Evolutionary conservation across 2,329 filamentous ascomycete species (phyloP), one percentile per base, ranked within the genome.

Genomic region (Aspergillus niger): DNA sequence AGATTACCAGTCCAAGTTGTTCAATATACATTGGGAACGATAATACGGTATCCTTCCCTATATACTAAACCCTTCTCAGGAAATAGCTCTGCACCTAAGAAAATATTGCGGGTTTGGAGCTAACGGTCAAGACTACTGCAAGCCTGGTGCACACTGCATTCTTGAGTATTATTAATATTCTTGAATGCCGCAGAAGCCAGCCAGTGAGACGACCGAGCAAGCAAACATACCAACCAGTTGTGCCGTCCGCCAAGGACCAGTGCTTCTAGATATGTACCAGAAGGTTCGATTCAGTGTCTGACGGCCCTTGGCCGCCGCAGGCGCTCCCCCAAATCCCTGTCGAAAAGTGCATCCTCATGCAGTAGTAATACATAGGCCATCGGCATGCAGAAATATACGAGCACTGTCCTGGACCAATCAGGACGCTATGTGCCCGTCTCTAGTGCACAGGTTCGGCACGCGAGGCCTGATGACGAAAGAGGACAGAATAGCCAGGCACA

Each of bases 261-360:
- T 67, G 63, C 66, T 73, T 72, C 70, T 68, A 72, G 69, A 71
- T 64, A 63, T 66, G 70, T 63, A 65, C 63, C 67, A 67, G 67
- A 70, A 72, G 62, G 61, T 62, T 70, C 58, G 26, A 57, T 60
- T 58, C 61, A 54, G 59, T 63, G 62, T 65, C 52, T 60, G 32
- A 17, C 49, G 39, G 36, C n/a, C 11, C 48, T 49, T 61, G 53
- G 49, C 53, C 28, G n/a, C 36, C 30, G 38, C 22, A 39, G 49
- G 38, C 28, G 39, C 54, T 17, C 17, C 11, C 20, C 55, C 32
- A 26, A 38, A 38, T 41, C 17, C 17, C 44, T 48, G 49, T 47
- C 7, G 15, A 41, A 13, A 36, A 6, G 10, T 20, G 7, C 39
- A 15, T 22, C 8, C 10, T 13, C 26, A 6, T 10, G 15, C 8